Conservation (phyloP, 192 early-diverging fungal species). For the Ramicandelaber brevisporus region DNA sequence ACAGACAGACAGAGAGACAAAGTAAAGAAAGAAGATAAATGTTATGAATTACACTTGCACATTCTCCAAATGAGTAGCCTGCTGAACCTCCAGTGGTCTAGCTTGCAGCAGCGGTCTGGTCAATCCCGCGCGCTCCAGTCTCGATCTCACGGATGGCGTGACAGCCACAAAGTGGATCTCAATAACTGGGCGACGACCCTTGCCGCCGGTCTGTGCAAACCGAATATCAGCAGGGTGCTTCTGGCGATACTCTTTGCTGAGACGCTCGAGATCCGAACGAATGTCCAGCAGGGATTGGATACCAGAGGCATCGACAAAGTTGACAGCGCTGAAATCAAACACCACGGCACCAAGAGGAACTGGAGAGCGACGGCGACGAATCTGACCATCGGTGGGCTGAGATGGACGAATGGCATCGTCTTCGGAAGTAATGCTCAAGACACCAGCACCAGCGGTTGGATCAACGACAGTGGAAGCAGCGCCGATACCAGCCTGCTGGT, state of each 20-base stretch:
- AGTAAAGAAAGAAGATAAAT: no score
- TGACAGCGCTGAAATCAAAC: constrained; percentile 59
- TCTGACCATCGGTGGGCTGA: constrained; percentile 11
- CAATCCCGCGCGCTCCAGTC: no score
- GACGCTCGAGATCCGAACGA: constrained; percentile 23
- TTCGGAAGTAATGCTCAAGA: constrained; percentile 18
- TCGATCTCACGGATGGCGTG: no score
- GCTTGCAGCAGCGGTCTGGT: no score
- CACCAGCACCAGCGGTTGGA: no score
- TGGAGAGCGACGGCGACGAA: no score
- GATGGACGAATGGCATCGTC: constrained; percentile 12
- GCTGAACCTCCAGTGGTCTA: no score
- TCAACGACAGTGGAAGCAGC: constrained; percentile 25
- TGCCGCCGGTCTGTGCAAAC: constrained; percentile 12
- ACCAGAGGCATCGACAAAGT: constrained; percentile 55
- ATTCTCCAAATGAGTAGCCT: no score
- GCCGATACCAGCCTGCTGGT: constrained; percentile 7
- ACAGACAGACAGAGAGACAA: no score
- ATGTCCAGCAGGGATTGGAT: constrained; percentile 46
- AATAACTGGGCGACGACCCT: no score
- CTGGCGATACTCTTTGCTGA: constrained; percentile 15
- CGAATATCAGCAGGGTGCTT: constrained; percentile 25
- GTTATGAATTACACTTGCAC: no score
- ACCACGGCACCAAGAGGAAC: constrained; percentile 49
- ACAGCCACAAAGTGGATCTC: no score